phyloP scores from a whole-genome alignment of 345 rosid species.

The Camelina sativa region DNA sequence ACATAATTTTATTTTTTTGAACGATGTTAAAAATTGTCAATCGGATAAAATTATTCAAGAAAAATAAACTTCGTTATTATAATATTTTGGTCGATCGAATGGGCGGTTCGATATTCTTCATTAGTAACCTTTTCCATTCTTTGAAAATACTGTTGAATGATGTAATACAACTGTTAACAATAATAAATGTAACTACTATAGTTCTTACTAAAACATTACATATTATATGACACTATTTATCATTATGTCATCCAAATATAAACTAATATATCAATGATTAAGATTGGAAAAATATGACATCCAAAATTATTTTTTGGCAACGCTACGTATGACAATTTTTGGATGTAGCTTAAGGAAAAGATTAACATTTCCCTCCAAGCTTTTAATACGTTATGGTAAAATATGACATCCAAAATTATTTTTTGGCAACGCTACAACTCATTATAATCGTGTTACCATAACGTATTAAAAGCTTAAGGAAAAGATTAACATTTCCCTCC shows the following conservation, averaged over 20 bases:
- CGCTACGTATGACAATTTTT: not conserved
- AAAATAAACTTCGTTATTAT: not conserved
- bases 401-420: not conserved
- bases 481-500: not conserved
- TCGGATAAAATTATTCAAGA: too few species aligned
- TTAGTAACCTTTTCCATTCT: not conserved
- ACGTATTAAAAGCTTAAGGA: not conserved
- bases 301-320: not conserved
- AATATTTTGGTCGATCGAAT: constrained; percentile 8
- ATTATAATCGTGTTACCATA: constrained; percentile 4
- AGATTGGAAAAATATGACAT: constrained; percentile 1
- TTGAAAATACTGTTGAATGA: not conserved
- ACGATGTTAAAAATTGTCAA: too few species aligned
- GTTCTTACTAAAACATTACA: constrained; percentile 1
- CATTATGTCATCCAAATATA: not conserved
- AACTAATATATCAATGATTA: not conserved
- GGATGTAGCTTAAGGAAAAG: too few species aligned
- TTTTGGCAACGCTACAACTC: not conserved
- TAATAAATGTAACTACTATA: constrained; percentile 6
- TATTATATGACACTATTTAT: constrained; percentile 1
- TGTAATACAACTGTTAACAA: constrained; percentile 15
- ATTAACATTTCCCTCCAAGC: too few species aligned
- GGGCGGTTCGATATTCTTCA: constrained; percentile 23
- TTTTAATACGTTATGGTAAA: not conserved
- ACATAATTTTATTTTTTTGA: too few species aligned